Conservation (phyloP, 345 rosid species). For the sweet orange (Citrus sinensis) region DNA sequence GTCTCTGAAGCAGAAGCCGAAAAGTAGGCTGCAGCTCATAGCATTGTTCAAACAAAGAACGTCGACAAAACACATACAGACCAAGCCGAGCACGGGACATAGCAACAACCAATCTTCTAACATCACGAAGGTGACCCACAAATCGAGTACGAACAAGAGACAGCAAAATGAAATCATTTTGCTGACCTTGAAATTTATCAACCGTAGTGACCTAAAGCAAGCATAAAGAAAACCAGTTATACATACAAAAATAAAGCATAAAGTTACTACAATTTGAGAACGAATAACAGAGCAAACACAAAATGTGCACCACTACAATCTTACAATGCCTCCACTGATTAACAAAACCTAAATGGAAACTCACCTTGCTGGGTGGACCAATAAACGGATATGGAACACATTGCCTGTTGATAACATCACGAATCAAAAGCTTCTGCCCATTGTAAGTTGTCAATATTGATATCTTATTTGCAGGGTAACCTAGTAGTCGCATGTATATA, state of each 20-base stretch:
- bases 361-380: slow-evolving; percentile 97
- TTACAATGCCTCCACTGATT: not conserved
- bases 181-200: slow-evolving; percentile 99
- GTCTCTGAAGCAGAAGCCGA: slow-evolving; percentile 71
- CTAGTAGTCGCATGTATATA: slow-evolving; percentile 91
- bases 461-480: slow-evolving; percentile 92
- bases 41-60: slow-evolving; percentile 93
- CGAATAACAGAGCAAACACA: not conserved
- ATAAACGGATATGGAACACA: slow-evolving; percentile 81
- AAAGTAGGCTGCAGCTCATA: slow-evolving; percentile 96
- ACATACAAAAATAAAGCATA: not conserved
- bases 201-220: slow-evolving; percentile 80
- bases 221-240: not conserved
- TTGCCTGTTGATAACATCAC: slow-evolving; percentile 91
- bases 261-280: not conserved
- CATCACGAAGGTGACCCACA: slow-evolving; percentile 98
- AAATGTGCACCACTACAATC: not conserved
- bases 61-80: slow-evolving; percentile 80
- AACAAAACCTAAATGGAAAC: not conserved
- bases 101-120: slow-evolving; percentile 92
- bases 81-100: slow-evolving; percentile 99
- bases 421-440: slow-evolving; percentile 96
- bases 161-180: slow-evolving; percentile 86
- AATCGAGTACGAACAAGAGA: slow-evolving; percentile 96
- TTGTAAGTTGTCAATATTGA: slow-evolving; percentile 97